Conservation (phyloP, 768 basidiomycete genomes). For the Mycena rebaudengoi region DNA sequence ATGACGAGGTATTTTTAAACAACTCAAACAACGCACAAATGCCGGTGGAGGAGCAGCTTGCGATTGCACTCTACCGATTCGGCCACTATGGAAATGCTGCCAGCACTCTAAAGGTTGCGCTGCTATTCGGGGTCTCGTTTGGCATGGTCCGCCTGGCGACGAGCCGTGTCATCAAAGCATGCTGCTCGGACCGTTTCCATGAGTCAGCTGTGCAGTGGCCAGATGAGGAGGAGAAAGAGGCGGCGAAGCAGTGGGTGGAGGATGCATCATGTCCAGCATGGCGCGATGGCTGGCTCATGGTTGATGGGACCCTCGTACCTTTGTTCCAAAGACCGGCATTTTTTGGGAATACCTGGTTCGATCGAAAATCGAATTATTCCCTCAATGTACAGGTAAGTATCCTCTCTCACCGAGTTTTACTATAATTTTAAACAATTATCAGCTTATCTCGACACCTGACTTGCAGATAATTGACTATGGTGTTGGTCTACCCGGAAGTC, state of each 20-base stretch:
- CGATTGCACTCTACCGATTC: conserved; percentile 9
- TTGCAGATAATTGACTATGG: no score
- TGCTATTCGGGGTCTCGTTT: conserved; percentile 15
- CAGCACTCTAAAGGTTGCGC: conserved; percentile 3
- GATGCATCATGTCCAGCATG: conserved; percentile 27
- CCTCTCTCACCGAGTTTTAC: no score
- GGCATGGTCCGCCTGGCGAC: conserved; percentile 24
- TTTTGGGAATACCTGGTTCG: conserved; percentile 39
- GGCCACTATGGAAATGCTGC: conserved; percentile 33
- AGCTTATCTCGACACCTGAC: no score
- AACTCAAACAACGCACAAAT: conserved; percentile 37
- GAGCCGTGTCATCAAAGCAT: conserved; percentile 22
- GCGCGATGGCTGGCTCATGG: conserved; percentile 29
- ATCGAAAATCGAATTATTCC: conserved; percentile 39
- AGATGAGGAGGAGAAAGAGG: conserved; percentile 15
- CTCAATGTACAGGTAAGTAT: conserved; percentile 35
- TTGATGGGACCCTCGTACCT: conserved; percentile 32
- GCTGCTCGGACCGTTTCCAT: conserved; percentile 12
- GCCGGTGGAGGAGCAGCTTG: conserved; percentile 32
- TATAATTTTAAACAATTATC: no score
- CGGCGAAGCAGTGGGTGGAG: conserved; percentile 25
- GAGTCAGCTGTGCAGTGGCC: conserved; percentile 13
- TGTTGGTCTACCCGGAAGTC: no score
- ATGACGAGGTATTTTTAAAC: conserved; percentile 37
- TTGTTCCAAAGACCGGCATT: conserved; percentile 28